Conservation (phyloP, 2,329 filamentous ascomycete genomes). For the Stemphylium lycopersici region DNA sequence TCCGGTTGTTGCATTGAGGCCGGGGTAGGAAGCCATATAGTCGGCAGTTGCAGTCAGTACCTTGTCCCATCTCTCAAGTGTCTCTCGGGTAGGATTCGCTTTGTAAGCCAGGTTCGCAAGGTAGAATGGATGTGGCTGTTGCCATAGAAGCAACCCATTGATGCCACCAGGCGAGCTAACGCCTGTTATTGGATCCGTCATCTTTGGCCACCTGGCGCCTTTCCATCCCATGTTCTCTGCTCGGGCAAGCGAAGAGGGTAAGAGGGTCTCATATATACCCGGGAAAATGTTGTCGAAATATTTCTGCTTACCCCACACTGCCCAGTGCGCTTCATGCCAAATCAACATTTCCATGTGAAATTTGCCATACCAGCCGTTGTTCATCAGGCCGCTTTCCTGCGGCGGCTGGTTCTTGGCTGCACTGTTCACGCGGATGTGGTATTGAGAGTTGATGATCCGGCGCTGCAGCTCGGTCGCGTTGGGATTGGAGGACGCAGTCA, state of each 20-base stretch:
- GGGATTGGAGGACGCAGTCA: slow-evolving; percentile 48
- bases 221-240: slow-evolving; percentile 47
- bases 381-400: slow-evolving; percentile 57
- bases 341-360: slow-evolving; percentile 25
- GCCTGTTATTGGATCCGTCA: slow-evolving; percentile 60
- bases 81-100: slow-evolving; percentile 50
- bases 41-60: slow-evolving; percentile 60
- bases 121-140: slow-evolving; percentile 64
- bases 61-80: slow-evolving; percentile 59
- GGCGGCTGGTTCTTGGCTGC: slow-evolving; percentile 56
- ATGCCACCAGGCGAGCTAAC: slow-evolving; percentile 63
- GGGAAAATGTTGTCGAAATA: slow-evolving; percentile 53
- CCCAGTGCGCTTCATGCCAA: slow-evolving; percentile 60
- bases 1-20: slow-evolving; percentile 57
- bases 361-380: slow-evolving; percentile 62
- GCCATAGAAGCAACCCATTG: slow-evolving; percentile 66
- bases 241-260: slow-evolving; percentile 41
- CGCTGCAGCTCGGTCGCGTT: slow-evolving; percentile 58
- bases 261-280: slow-evolving; percentile 56
- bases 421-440: slow-evolving; percentile 59
- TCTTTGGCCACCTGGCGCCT: slow-evolving; percentile 58
- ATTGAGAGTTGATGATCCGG: slow-evolving; percentile 59
- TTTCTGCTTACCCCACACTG: slow-evolving; percentile 54
- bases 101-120: slow-evolving; percentile 63
- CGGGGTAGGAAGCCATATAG: slow-evolving; percentile 65